A percentile compares a stretch with the other conserved stretches of the same genome.
These are phyloP conservation scores for Cardamine resedifolia DNA, from an alignment of 345 rosid species.

Conservation along the genomic window DNA sequence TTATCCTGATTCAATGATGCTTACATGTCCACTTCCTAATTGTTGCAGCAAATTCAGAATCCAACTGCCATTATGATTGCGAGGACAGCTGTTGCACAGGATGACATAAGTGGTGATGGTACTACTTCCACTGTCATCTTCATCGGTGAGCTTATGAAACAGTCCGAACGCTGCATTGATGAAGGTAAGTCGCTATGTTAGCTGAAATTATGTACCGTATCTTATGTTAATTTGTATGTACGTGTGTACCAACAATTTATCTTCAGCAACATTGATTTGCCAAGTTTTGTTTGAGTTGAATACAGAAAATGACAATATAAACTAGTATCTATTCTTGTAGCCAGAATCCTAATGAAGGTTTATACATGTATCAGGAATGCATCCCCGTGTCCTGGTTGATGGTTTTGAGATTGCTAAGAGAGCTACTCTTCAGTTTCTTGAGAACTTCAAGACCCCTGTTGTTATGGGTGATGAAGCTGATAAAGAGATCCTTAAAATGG, in stretches of 20 bases:
- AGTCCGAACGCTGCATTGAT: conserved; percentile 89
- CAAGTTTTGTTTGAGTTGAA: conserved; percentile 8
- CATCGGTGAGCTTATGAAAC: conserved; percentile 98
- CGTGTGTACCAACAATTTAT: not conserved
- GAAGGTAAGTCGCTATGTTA: conserved; percentile 60
- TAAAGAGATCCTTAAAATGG: conserved; percentile 93
- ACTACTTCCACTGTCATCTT: conserved; percentile 95
- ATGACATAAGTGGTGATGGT: conserved; percentile 99
- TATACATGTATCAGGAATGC: conserved; percentile 68
- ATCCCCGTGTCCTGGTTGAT: conserved; percentile 98
- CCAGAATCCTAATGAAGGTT: conserved; percentile 17
- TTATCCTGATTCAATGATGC: conserved; percentile 10
- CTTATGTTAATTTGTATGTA: not conserved
- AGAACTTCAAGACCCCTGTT: conserved; percentile 93
- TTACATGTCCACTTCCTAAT: conserved; percentile 48
- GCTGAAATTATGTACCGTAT: too few species aligned
- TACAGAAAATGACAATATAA: not conserved
- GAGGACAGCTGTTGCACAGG: conserved; percentile 98
- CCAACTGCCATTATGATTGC: conserved; percentile 99
- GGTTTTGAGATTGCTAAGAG: conserved; percentile 96
- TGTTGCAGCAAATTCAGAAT: conserved; percentile 94
- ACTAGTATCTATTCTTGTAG: not conserved
- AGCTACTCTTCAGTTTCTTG: conserved; percentile 92
- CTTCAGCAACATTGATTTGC: conserved; percentile 1
- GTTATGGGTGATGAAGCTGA: conserved; percentile 94